phyloP scores from a whole-genome alignment of 176 grass and related monocot species.

The Oryza meridionalis region DNA sequence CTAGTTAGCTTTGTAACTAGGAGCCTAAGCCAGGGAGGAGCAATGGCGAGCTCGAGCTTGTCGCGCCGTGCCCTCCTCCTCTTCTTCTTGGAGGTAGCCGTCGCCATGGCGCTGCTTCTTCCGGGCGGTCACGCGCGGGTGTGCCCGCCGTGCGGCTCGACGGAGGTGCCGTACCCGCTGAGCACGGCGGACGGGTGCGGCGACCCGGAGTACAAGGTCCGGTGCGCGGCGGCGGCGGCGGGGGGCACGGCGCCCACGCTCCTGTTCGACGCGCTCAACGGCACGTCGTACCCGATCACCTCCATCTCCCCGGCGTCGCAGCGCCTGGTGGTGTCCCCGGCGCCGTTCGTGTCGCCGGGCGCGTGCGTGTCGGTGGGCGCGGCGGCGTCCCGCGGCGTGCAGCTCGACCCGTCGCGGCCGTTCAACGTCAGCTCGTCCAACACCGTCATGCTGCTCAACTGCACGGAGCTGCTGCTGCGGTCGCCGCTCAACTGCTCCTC shows the following conservation, averaged over 20 bases:
- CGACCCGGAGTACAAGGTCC: slow-evolving; percentile 70
- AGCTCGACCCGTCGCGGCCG: slow-evolving; percentile 61
- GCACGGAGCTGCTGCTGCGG: slow-evolving; percentile 48
- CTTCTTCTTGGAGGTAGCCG: not conserved
- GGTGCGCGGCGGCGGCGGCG: slow-evolving; percentile 25
- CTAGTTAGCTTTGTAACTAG: too few relatives aligned
- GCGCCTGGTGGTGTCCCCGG: slow-evolving; percentile 59
- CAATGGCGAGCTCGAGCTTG: slow-evolving; percentile 19
- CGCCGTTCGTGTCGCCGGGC: slow-evolving; percentile 39
- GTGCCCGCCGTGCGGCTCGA: slow-evolving; percentile 67
- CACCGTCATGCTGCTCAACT: slow-evolving; percentile 84
- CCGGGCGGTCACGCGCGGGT: slow-evolving; percentile 21
- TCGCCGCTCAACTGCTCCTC: slow-evolving; percentile 72
- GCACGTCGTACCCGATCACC: slow-evolving; percentile 64
- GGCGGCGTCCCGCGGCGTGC: slow-evolving; percentile 38
- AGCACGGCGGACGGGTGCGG: slow-evolving; percentile 72
- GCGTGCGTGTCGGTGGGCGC: slow-evolving; percentile 57
- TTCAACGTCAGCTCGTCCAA: slow-evolving; percentile 79
- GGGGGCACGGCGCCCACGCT: slow-evolving; percentile 33
- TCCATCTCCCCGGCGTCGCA: slow-evolving; percentile 48
- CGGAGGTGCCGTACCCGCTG: slow-evolving; percentile 69
- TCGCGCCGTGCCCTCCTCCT: not conserved
- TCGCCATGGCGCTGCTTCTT: not conserved
- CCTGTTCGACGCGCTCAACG: slow-evolving; percentile 72
- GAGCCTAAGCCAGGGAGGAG: not conserved